Evolutionary conservation across 345 rosid genomes (phyloP), one percentile per base, ranked within the genome.

Genomic region (Acer campestre): DNA sequence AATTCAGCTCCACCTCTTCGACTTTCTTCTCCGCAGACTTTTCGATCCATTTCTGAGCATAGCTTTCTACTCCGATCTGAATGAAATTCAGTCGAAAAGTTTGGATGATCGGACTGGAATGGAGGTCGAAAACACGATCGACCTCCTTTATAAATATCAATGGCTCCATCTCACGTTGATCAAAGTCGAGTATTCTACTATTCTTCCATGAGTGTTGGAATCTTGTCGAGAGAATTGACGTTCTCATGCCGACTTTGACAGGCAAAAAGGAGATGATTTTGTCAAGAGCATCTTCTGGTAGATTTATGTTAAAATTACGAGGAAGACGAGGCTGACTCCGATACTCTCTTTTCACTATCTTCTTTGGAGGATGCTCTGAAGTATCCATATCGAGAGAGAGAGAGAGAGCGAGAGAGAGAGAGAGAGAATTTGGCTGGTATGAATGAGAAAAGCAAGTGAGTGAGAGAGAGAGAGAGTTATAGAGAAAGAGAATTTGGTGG

Each of bases 1-100:
- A 82, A 27, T 80, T 67, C 46, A 85, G 66, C 3, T 82, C 78
- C 14, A 85, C 51, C 82, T 79, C 85, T 44, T 85, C 80, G 1
- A 85, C 76, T 6, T 67, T 79, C 59, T 82, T 85, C 10, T 42
- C 12, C 6, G 46, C 14, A 2, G 61, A 61, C 4, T 27, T 40
- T 35, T 40, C 25, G 55, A 77, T 80, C 85, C 85, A 85, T 5
- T 42, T 67, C 5, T n/a, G 49, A 8, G 72, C 78, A n/a, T 18
- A 6, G 0, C 1, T 11, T 46, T 68, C 83, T 0, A 14, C 55
- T 1, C 63, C 76, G 0, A 16, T 23, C 23, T 74, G 79, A 71
- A 42, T 64, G 58, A 82, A 68, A 66, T 8, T 9, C 2, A 82
- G 12, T 25, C 35, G 56, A 2, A 82, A 48, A 2, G 49, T 22